Base-by-base conservation (phyloP, 805 yeast species). In the Kluyveromyces lactis region DNA sequence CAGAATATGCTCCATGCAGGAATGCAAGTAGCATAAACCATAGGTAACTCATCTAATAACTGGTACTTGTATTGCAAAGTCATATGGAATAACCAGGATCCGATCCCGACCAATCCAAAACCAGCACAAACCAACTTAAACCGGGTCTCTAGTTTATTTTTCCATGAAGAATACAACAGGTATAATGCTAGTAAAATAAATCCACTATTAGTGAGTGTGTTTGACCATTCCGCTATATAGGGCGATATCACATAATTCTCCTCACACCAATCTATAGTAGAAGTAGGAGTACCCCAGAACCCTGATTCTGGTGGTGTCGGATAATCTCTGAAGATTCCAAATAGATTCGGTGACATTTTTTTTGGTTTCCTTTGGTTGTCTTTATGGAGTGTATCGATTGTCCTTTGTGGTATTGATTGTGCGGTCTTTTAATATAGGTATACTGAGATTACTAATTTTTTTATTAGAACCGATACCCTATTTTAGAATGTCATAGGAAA, bases 261-360 rank as follows among this genome's bases (percentile, higher is more conserved):
- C 55, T 90, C 98, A 63, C 98, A 90, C 97, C 97, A 90, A 56
- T 90, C 98, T 28, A 92, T 92, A n/a, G 97, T 89, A 28, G 95
- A 75, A 0, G 97, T 87, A 2, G 84, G 83, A 4, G 68, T 64
- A 1, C 92, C 92, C 95, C 95, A 86, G 56, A 60, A 79, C 1
- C 87, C 89, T 12, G 60, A 42, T n/a, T 55, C 48, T 31, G 75
- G 74, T 26, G 69, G 74, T 5, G 68, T 68, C 1, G 85, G 82
- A 50, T 77, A 77, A 2, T 77, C 75, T 45, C 56, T 40, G 23
- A 39, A 42, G 12, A 42, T 10, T 18, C 17, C 9, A 9, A 32
- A 32, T 8, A 18, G 16, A 32, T 32, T 18, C 13, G 15, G 13
- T 6, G 35, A 18, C 35, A 32, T 32, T 16, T 9, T 21, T 16